Evolutionary conservation across 805 yeast genomes (phyloP).

Genomic region (Sungouiozyma intestinalis): DNA sequence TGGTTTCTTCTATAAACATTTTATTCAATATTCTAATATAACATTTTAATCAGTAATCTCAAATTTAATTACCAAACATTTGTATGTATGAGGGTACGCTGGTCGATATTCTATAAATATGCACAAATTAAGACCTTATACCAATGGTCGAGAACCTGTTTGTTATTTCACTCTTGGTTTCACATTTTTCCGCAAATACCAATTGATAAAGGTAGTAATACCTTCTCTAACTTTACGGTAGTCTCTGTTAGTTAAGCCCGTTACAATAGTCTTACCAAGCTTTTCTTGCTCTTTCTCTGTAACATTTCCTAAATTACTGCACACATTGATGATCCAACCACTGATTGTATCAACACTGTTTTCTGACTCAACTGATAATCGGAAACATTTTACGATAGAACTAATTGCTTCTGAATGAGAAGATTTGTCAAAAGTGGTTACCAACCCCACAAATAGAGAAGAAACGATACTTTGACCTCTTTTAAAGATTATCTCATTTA

Average conservation of each 20-base stretch:
- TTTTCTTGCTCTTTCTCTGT: conserved; percentile 59
- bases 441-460: conserved; percentile 52
- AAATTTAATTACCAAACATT: too few relatives aligned
- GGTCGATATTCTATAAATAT: too few relatives aligned
- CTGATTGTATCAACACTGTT: conserved; percentile 31
- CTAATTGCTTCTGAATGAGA: conserved; percentile 67
- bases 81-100: too few relatives aligned
- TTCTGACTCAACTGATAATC: conserved; percentile 39
- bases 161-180: conserved; percentile 30
- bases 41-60: background rate
- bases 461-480: conserved; percentile 47
- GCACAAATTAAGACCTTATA: too few relatives aligned
- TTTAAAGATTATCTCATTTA: conserved; percentile 35
- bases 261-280: conserved; percentile 44
- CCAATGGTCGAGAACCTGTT: background rate
- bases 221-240: conserved; percentile 62
- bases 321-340: conserved; percentile 48
- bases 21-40: background rate
- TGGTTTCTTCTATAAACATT: background rate
- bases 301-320: conserved; percentile 43
- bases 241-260: conserved; percentile 57
- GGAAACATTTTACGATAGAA: conserved; percentile 52
- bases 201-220: conserved; percentile 65
- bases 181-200: conserved; percentile 75
- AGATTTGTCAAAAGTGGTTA: conserved; percentile 61